phyloP scores from a whole-genome alignment of 2,329 filamentous ascomycete genomes.

The Exserohilum turcica region DNA sequence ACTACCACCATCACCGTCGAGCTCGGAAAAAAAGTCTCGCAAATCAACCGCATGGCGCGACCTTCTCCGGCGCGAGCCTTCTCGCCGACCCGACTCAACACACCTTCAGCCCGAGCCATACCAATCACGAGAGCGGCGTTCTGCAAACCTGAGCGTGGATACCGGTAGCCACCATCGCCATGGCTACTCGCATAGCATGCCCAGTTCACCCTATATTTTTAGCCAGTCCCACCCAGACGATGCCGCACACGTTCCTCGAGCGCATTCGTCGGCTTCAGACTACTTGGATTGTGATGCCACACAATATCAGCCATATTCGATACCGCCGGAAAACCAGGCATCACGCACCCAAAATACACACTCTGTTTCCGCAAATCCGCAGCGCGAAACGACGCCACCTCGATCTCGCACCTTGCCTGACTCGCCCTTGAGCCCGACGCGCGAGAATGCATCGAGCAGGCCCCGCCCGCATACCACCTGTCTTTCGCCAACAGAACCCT shows the following conservation, averaged over 20 bases:
- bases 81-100: conserved; percentile 25
- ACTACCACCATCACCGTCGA: conserved; percentile 34
- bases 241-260: conserved; percentile 22
- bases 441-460: conserved; percentile 22
- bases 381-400: conserved; percentile 29
- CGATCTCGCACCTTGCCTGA: conserved; percentile 40
- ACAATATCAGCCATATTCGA: conserved; percentile 25
- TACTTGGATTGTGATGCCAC: conserved; percentile 13
- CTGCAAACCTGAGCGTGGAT: conserved; percentile 28
- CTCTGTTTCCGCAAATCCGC: conserved; percentile 23
- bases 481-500: conserved; percentile 43
- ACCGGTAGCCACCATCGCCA: conserved; percentile 24
- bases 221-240: conserved; percentile 14
- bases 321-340: conserved; percentile 2
- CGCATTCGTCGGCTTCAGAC: conserved; percentile 30
- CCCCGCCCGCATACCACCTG: conserved; percentile 41
- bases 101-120: conserved; percentile 33
- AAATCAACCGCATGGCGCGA: conserved; percentile 33
- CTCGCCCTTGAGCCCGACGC: conserved; percentile 23
- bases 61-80: conserved; percentile 34
- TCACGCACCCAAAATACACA: conserved; percentile 14
- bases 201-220: conserved; percentile 36
- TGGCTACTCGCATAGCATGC: conserved; percentile 43
- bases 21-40: conserved; percentile 29
- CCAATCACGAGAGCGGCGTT: conserved; percentile 22